Evolutionary conservation across 148 eudicot genomes (phyloP).

Genomic region (Fallopia convolvulus): DNA sequence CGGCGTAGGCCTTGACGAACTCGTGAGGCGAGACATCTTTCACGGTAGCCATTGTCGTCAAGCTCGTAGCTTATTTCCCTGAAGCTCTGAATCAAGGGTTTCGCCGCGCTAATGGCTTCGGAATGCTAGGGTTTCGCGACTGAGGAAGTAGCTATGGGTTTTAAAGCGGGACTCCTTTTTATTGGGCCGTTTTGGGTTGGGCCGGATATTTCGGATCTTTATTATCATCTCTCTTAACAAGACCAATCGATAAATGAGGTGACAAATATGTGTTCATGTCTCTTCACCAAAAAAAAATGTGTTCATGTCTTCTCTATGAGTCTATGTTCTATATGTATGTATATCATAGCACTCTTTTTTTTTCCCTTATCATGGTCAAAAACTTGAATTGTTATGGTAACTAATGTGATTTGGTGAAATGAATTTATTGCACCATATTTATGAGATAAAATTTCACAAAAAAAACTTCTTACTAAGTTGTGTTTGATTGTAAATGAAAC

Average conservation of each 20-base stretch:
- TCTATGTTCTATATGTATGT: too few relatives aligned
- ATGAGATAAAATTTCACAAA: too few relatives aligned
- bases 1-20: constrained; percentile 14
- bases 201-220: not conserved
- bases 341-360: too few relatives aligned
- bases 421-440: too few relatives aligned
- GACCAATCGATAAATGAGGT: too few relatives aligned
- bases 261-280: too few relatives aligned
- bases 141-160: not conserved
- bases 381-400: too few relatives aligned
- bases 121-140: not conserved
- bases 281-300: too few relatives aligned
- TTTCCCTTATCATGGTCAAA: too few relatives aligned
- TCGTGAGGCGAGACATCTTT: constrained; percentile 14
- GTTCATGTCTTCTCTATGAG: not conserved
- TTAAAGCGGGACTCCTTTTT: not conserved
- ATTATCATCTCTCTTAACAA: not conserved
- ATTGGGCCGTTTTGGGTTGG: not conserved
- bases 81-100: not conserved
- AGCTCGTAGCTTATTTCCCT: not conserved
- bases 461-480: too few relatives aligned
- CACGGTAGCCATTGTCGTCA: constrained; percentile 6
- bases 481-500: too few relatives aligned
- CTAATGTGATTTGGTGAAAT: too few relatives aligned
- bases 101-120: constrained; percentile 1